Evolutionary conservation across 179 eudicot species (phyloP).

Genomic region (Spinacia oleracea): DNA sequence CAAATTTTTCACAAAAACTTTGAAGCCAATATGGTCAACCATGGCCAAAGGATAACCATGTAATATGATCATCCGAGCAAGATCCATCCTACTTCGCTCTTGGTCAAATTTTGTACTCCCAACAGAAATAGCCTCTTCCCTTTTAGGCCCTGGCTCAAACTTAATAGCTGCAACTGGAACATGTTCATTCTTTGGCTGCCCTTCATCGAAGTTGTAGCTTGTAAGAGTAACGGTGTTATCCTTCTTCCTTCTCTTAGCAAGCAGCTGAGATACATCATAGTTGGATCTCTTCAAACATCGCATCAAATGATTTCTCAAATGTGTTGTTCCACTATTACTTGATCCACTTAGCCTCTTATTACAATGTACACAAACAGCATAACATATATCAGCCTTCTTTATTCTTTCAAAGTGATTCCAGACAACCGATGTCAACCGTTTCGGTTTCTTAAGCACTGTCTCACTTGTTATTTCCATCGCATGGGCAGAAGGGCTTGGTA

Average conservation of each 20-base stretch:
- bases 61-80: conserved; percentile 89
- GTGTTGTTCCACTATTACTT: conserved; percentile 96
- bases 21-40: conserved; percentile 89
- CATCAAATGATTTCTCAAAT: conserved; percentile 89
- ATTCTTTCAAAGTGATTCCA: conserved; percentile 98
- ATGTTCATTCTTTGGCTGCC: conserved; percentile 57
- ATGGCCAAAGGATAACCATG: conserved; percentile 90
- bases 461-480: conserved; percentile 71
- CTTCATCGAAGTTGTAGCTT: conserved; percentile 52
- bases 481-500: conserved; percentile 41
- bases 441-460: conserved; percentile 74
- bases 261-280: conserved; percentile 84
- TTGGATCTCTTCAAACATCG: conserved; percentile 88
- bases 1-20: conserved; percentile 76
- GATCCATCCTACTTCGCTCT: conserved; percentile 76
- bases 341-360: conserved; percentile 91
- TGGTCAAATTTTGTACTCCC: conserved; percentile 74
- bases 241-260: conserved; percentile 80
- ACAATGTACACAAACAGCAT: conserved; percentile 91
- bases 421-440: conserved; percentile 88
- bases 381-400: conserved; percentile 74
- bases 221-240: conserved; percentile 53
- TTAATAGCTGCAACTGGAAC: conserved; percentile 51
- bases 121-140: conserved; percentile 49
- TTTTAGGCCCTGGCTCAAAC: conserved; percentile 65